These are phyloP conservation scores for Monilinia polystroma DNA, from an alignment of 2,329 filamentous ascomycete species.

Conservation along the genomic window DNA sequence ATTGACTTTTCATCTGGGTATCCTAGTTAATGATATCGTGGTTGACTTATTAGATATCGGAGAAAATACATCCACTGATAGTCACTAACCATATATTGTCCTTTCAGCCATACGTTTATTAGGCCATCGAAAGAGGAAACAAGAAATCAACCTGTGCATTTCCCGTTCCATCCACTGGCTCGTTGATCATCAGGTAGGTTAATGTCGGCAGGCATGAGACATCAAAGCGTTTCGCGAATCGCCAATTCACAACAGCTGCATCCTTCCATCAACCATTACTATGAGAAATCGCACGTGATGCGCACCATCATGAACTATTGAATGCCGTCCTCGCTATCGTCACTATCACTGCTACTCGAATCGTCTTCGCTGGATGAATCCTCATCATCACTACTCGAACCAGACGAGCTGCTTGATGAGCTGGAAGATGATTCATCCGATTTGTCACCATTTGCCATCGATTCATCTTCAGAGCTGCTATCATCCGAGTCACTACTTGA, in stretches of 20 bases:
- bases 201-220: no score
- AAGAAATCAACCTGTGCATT: neutral
- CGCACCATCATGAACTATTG: neutral
- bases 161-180: neutral
- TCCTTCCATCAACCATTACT: neutral
- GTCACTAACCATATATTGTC: constrained; percentile 4
- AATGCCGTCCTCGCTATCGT: constrained; percentile 15
- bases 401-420: constrained; percentile 30
- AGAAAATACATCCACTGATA: neutral
- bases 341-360: constrained; percentile 20
- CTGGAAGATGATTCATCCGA: constrained; percentile 29
- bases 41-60: neutral
- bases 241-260: neutral
- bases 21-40: neutral
- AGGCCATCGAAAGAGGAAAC: neutral
- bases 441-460: constrained; percentile 22
- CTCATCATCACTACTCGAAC: constrained; percentile 24
- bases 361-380: constrained; percentile 18
- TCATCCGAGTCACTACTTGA: constrained; percentile 27
- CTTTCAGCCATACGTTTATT: neutral
- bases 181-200: neutral
- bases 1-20: constrained; percentile 10
- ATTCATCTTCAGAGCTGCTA: constrained; percentile 31
- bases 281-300: neutral
- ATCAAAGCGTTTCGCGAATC: neutral